Evolutionary conservation across 202 grass and related monocot species (phyloP).

Genomic region (Schoenoplectus triqueter): DNA sequence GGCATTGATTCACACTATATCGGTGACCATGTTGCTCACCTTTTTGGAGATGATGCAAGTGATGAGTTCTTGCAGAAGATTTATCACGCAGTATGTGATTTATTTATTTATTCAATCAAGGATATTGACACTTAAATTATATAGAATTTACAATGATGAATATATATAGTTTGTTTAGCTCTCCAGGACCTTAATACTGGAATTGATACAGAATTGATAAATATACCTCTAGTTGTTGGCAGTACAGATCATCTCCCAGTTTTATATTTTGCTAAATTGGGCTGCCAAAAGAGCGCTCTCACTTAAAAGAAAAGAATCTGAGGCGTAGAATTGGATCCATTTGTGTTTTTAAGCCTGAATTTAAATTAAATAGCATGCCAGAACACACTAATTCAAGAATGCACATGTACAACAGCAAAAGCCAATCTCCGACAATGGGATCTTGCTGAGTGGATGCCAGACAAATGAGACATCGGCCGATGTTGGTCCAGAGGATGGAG

Average conservation of each 20-base stretch:
- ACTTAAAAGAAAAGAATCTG: neutral
- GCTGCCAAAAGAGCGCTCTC: neutral
- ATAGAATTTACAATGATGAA: neutral
- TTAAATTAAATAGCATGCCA: neutral
- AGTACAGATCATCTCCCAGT: neutral
- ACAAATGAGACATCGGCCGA: constrained; percentile 68
- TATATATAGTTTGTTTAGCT: no score
- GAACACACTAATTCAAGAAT: neutral
- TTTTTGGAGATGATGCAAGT: constrained; percentile 69
- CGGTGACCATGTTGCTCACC: constrained; percentile 53
- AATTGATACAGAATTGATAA: neutral
- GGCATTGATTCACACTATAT: constrained; percentile 52
- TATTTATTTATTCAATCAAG: neutral
- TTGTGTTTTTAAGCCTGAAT: neutral
- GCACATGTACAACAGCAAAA: constrained; percentile 15
- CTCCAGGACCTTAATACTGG: no score
- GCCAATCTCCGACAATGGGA: constrained; percentile 43
- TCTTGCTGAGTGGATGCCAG: constrained; percentile 86
- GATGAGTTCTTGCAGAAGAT: constrained; percentile 45
- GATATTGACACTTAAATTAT: neutral
- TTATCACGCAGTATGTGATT: neutral
- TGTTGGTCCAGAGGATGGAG: constrained; percentile 48
- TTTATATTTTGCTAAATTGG: neutral
- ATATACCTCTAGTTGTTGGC: neutral
- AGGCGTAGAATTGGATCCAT: neutral